Evolutionary conservation across 441 rosid genomes (phyloP).

Genomic region (Breynia disticha): DNA sequence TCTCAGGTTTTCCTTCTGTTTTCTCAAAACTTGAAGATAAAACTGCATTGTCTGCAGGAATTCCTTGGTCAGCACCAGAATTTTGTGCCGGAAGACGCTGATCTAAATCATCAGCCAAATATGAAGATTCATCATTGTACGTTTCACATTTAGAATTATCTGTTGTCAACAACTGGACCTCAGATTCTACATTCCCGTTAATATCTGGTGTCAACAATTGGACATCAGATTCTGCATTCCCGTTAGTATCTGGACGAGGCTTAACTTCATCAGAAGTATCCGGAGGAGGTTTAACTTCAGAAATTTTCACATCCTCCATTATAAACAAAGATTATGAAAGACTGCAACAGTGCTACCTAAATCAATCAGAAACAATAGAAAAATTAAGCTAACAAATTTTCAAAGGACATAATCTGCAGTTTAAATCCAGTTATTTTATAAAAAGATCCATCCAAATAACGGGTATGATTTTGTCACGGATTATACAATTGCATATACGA

Average conservation of each 20-base stretch:
- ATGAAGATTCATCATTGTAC: conserved; percentile 13
- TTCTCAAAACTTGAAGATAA: conserved; percentile 21
- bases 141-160: conserved; percentile 24
- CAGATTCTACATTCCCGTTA: conserved; percentile 27
- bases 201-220: conserved; percentile 10
- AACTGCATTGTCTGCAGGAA: conserved; percentile 13
- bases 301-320: conserved; percentile 50
- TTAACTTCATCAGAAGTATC: too few species aligned
- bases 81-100: conserved; percentile 2
- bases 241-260: conserved; percentile 22
- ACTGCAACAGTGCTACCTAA: conserved; percentile 18
- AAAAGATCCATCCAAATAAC: too few species aligned
- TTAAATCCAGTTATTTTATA: too few species aligned
- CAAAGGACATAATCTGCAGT: neutral
- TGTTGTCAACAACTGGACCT: conserved; percentile 12
- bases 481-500: too few species aligned
- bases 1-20: conserved; percentile 4
- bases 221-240: conserved; percentile 19
- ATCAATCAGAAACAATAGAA: conserved; percentile 9
- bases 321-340: conserved; percentile 9
- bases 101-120: conserved; percentile 11
- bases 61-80: conserved; percentile 12
- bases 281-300: conserved; percentile 28
- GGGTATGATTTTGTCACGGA: too few species aligned
- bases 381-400: neutral